These are phyloP conservation scores for Cryptosporidium tyzzeri DNA, from an alignment of 169 alveolate genomes.

Conservation along the genomic window DNA sequence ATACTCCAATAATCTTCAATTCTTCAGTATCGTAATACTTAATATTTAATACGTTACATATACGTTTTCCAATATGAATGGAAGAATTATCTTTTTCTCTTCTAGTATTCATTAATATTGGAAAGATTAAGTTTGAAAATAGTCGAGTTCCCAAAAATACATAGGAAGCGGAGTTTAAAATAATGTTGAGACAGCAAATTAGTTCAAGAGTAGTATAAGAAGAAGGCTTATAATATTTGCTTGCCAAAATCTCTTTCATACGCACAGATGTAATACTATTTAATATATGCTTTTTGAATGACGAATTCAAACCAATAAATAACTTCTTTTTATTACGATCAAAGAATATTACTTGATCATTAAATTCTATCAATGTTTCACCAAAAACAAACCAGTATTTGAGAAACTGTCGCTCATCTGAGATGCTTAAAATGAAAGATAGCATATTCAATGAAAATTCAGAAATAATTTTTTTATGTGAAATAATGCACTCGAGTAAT, in stretches of 20 bases:
- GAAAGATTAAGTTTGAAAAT: slow-evolving; percentile 18
- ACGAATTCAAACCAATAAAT: slow-evolving; percentile 15
- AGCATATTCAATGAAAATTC: background rate
- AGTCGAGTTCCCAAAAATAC: slow-evolving; percentile 33
- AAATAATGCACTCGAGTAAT: background rate
- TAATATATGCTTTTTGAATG: background rate
- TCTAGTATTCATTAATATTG: slow-evolving; percentile 1
- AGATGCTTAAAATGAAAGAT: background rate
- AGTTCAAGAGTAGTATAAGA: background rate
- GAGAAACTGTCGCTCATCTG: background rate
- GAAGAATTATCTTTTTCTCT: background rate
- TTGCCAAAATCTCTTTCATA: slow-evolving; percentile 34
- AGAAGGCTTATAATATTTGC: background rate
- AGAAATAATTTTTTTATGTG: background rate
- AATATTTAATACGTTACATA: slow-evolving; percentile 18
- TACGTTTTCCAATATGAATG: background rate
- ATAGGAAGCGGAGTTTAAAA: slow-evolving; percentile 16
- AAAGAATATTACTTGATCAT: slow-evolving; percentile 5
- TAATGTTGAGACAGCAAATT: background rate
- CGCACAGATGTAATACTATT: slow-evolving; percentile 10
- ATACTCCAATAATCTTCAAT: slow-evolving; percentile 11
- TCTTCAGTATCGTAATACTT: background rate
- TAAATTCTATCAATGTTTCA: background rate
- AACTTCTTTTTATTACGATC: background rate
- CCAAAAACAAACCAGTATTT: slow-evolving; percentile 54